A percentile compares a stretch with the other conserved stretches of the same genome.
Evolutionary conservation across 1,284 basidiomycete species (phyloP).

Genomic region (Entoloma clypeatum): DNA sequence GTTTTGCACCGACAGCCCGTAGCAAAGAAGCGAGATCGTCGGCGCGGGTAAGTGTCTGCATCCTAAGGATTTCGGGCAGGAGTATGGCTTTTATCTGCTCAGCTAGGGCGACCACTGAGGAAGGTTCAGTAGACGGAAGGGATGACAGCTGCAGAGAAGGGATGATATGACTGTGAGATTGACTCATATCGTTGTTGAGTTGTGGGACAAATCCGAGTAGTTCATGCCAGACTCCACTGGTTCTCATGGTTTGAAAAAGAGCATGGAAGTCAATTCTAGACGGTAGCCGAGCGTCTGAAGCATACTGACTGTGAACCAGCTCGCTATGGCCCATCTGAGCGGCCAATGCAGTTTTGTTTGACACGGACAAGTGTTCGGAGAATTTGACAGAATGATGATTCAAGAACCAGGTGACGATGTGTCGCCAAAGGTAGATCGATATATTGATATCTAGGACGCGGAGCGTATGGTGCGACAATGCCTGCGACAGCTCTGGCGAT

Average conservation of each 20-base stretch:
- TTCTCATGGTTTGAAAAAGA: slow-evolving; percentile 9
- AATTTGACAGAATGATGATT: slow-evolving; percentile 7
- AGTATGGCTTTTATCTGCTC: background rate
- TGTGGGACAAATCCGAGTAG: slow-evolving; percentile 4
- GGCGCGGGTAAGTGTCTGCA: background rate
- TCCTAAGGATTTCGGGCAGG: slow-evolving; percentile 6
- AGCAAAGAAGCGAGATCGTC: background rate
- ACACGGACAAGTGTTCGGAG: background rate
- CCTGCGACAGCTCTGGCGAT: slow-evolving; percentile 13
- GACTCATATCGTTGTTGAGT: too few relatives aligned
- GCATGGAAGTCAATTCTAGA: slow-evolving; percentile 10
- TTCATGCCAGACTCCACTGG: slow-evolving; percentile 8
- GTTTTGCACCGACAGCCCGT: too few relatives aligned
- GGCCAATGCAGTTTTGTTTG: slow-evolving; percentile 1
- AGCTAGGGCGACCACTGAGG: too few relatives aligned
- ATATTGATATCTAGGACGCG: slow-evolving; percentile 12
- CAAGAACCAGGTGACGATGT: slow-evolving; percentile 7
- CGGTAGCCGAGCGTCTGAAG: slow-evolving; percentile 6
- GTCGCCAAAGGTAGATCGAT: slow-evolving; percentile 10
- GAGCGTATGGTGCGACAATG: slow-evolving; percentile 10
- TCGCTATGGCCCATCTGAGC: slow-evolving; percentile 3
- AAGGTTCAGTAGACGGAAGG: background rate
- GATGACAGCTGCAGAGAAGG: background rate
- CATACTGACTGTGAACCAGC: slow-evolving; percentile 3
- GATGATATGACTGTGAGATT: background rate